Evolutionary conservation across 768 basidiomycete genomes (phyloP), one percentile per base, ranked within the genome.

Genomic region (Serpula lacrymans): DNA sequence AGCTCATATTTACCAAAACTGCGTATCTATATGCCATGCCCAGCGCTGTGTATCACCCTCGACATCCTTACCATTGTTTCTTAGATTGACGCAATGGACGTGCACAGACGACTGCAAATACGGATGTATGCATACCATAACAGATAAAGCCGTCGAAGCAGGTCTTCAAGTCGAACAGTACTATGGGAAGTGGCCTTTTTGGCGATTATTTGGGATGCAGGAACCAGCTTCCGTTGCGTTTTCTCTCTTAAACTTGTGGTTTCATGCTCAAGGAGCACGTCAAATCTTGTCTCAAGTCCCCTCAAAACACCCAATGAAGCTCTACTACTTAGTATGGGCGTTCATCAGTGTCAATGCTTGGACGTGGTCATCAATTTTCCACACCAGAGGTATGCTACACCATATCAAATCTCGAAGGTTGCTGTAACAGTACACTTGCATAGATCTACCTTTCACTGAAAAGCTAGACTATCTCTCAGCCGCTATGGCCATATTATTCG

Each of bases 151-250:
- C 24, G 48, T 75, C n/a, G 37, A 49, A 23, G 50, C 43, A 5
- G 75, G 77, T 0, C 50, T 53, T 28, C 49, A 42, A 2, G 63
- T 88, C 1, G 77, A 87, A 31, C 93, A 96, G 51, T 94, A 88
- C 60, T 78, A 91, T 53, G 96, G 95, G 12, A 98, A 98, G 68
- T 98, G 95, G 95, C 90, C 94, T 0, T 98, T 99, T 60, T 86
- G 82, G 78, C 75, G 94, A 22, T 67, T 87, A 16, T 65, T 70
- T n/a, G 90, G 93, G 22, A 84, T 91, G 62, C 95, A 98, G 56
- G 95, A 99, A 63, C 94, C 95, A 5, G 85, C 93, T 6, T 88
- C 89, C 2, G 93, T 96, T 43, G 62, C 78, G 25, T 96, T 97
- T 67, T 93, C 89, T 11, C 53, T 96, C n/a, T 65, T 82, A 43